Percentiles rank a stretch among this genome's conserved stretches.
phyloP scores from a whole-genome alignment of 2,329 filamentous ascomycete species.

The Diplodia mutila region DNA sequence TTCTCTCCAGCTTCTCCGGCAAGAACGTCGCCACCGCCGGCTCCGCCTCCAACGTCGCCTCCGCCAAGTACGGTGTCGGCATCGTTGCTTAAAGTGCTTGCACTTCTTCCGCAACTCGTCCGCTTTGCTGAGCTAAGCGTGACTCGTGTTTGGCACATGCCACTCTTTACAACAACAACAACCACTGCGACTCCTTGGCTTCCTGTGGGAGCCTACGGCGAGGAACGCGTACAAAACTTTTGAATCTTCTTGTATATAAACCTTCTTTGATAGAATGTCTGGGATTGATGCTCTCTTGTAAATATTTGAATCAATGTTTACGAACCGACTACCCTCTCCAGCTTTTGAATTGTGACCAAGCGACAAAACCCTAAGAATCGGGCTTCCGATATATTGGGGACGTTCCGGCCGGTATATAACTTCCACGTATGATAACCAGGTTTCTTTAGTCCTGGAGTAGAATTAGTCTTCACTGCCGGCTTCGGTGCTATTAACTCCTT shows the following conservation, averaged over 20 bases:
- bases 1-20: conserved; percentile 57
- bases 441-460: no score
- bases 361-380: background rate
- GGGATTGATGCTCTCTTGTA: background rate
- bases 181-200: background rate
- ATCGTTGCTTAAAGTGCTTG: conserved; percentile 26
- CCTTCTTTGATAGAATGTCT: background rate
- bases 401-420: no score
- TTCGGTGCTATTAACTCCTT: no score
- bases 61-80: conserved; percentile 53
- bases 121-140: background rate
- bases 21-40: conserved; percentile 56
- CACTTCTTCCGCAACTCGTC: background rate
- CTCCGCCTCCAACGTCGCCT: conserved; percentile 44
- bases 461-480: background rate
- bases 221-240: background rate
- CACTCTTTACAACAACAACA: background rate
- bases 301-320: background rate
- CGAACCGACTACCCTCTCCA: background rate
- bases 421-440: no score
- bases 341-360: background rate
- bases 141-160: background rate
- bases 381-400: no score
- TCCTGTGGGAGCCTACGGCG: background rate
- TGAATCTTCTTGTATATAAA: background rate